Conservation (phyloP, 306 rosid genomes). For the Prunus mira region DNA sequence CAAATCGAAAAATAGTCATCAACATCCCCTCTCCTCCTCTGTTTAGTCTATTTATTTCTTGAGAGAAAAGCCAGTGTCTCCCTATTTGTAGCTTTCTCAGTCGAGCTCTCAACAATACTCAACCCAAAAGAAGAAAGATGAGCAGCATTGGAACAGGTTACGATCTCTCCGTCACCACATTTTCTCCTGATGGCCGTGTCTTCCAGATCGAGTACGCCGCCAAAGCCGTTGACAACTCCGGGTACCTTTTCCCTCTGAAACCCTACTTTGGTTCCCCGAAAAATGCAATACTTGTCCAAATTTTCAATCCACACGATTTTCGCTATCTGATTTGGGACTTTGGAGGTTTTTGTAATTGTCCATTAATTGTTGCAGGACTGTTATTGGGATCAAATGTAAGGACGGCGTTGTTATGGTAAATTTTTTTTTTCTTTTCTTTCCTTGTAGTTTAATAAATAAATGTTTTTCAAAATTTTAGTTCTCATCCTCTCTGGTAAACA, state of each 20-base stretch:
- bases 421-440: not conserved
- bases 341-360: not conserved
- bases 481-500: not conserved
- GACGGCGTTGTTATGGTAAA: conserved; percentile 90
- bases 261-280: not conserved
- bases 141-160: conserved; percentile 99
- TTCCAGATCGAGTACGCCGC: conserved; percentile 99
- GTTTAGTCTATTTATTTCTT: not conserved
- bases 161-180: conserved; percentile 97
- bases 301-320: not conserved
- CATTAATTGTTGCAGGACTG: conserved; percentile 68
- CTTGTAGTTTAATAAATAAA: not conserved
- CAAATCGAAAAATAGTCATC: too few species aligned
- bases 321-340: not conserved
- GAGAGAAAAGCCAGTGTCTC: not conserved
- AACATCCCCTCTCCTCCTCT: too few species aligned
- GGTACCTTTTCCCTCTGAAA: conserved; percentile 34
- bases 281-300: not conserved
- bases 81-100: not conserved
- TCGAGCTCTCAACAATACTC: not conserved
- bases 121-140: conserved; percentile 34
- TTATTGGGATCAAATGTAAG: conserved; percentile 93
- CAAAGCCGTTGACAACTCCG: conserved; percentile 98
- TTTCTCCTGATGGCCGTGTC: conserved; percentile 97
- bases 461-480: not conserved